Evolutionary conservation across 2,329 filamentous ascomycete species (phyloP), one percentile per base, ranked within the genome.

Genomic region (Exophiala xenobiotica): DNA sequence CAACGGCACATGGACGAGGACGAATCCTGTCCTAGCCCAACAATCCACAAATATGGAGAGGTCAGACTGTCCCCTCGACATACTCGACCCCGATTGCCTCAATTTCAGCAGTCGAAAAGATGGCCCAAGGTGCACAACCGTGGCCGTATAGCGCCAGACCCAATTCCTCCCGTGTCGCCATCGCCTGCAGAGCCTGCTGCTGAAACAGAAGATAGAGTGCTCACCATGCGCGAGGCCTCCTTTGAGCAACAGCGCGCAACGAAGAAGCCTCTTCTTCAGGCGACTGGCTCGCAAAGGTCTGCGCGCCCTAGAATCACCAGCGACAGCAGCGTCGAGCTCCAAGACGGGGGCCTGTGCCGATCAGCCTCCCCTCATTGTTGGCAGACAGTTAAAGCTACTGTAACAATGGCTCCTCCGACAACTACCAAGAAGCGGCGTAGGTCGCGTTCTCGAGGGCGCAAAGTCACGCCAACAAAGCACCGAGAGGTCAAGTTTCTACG

Each of bases 241-340:
- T 57, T 59, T 20, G 53, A 59, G 12, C 56, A 54, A 47, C 53
- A 59, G 38, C 51, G 54, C n/a, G 49, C 48, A 19, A 23, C 22
- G 22, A 58, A 42, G 31, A 29, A 45, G 14, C 27, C 41, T 16
- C 11, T 46, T 16, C 6, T 18, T 20, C 47, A 19, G 8, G 37
- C 22, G 18, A 16, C 40, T 7, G 16, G 26, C 23, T 19, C 31
- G 7, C 41, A 56, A 6, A 33, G 27, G 16, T 22, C 44, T 8
- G 24, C 20, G 26, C 45, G 41, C 18, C 22, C 42, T 24, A 45
- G 27, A 31, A 19, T 14, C 14, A 20, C 22, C 12, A 50, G 38
- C 24, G 40, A 46, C 2, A 45, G 24, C 46, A 53, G 29, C 20
- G n/a, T 39, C 12, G 35, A 22, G n/a, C 7, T 39, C 8, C 44